Evolutionary conservation across 1,284 basidiomycete species (phyloP).

Genomic region (Pseudozyma flocculosa): DNA sequence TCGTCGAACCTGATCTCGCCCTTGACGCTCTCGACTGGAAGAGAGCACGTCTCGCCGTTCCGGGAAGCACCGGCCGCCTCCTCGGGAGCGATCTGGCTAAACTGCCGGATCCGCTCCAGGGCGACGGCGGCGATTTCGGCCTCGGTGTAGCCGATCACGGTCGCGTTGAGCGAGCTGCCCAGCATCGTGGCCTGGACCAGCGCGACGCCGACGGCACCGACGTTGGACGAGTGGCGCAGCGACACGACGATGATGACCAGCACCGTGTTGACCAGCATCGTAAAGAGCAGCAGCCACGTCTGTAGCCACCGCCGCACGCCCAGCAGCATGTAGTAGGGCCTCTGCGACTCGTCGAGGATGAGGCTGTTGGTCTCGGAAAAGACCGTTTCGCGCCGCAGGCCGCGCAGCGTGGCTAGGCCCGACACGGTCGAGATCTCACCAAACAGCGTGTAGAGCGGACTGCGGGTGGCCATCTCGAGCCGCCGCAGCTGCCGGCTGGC

Average conservation of each 20-base stretch:
- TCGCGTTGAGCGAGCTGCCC: conserved; percentile 23
- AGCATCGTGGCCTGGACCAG: conserved; percentile 48
- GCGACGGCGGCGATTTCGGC: conserved; percentile 58
- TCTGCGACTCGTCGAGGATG: conserved; percentile 29
- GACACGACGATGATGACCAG: conserved; percentile 39
- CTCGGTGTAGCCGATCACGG: conserved; percentile 48
- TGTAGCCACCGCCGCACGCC: conserved; percentile 44
- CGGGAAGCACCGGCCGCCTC: too few relatives aligned
- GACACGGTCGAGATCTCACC: conserved; percentile 32
- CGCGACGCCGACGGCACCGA: conserved; percentile 54
- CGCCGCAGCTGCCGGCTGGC: conserved; percentile 37
- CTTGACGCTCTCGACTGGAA: conserved; percentile 7
- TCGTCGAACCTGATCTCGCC: conserved; percentile 19
- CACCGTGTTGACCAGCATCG: conserved; percentile 27
- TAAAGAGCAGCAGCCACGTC: conserved; percentile 34
- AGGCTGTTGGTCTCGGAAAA: conserved; percentile 26
- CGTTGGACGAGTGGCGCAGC: conserved; percentile 24
- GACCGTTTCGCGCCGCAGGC: conserved; percentile 19
- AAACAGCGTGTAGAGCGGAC: conserved; percentile 38
- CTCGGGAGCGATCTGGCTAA: conserved; percentile 41
- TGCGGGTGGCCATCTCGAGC: conserved; percentile 38
- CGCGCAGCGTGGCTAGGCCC: conserved; percentile 40
- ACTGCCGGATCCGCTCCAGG: conserved; percentile 55
- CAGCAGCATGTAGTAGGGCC: conserved; percentile 34
- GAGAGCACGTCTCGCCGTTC: too few relatives aligned